Base-by-base conservation (phyloP, 2,329 filamentous ascomycete species). In the Dendryphion nanum region DNA sequence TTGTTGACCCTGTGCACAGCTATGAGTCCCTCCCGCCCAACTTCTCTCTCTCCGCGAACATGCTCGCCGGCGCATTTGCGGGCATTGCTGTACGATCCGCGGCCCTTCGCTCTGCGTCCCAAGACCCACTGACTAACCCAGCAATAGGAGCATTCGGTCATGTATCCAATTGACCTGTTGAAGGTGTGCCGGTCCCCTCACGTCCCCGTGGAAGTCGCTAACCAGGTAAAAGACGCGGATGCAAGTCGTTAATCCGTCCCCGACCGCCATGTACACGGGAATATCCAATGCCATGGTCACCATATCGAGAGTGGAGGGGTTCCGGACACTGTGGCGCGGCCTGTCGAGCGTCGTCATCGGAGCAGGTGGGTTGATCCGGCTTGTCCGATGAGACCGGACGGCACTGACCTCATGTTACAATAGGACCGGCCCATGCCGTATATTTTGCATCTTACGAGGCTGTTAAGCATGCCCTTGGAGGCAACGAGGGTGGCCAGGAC, bases 401-500 rank as follows among this genome's bases (percentile, higher is more conserved):
- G 45, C 51, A 51, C 52, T 51, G n/a, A n/a, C n/a, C n/a, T n/a
- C n/a, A n/a, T n/a, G n/a, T n/a, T 44, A 34, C 29, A 35, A 54
- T 56, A 95, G 91, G 91, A 50, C 93, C 93, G 53, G 93, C 93
- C 44, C 93, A 98, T 63, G 93, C 93, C 30, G 89, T 98, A 41
- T 97, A 98, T 68, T 98, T 98, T 69, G 91, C 90, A 38, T 97
- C 93, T 28, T 98, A 97, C 67, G 93, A 98, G 73, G 82, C 88
- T 42, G 90, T 97, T 46, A 98, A 98, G 75, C 90, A 98, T 59
- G 72, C 90, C 30, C 93, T 95, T 74, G 93, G 93, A 41, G 93
- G 91, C 33, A 97, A 97, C 63, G 82, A 85, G 61, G 82, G 79
- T 42, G 89, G 88, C 44, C 81, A 83, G 36, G 89, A 97, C 61